Percentiles rank a stretch among this genome's conserved stretches.
phyloP scores from a whole-genome alignment of 1,284 basidiomycete genomes.

The Ceratobasidium sp. region DNA sequence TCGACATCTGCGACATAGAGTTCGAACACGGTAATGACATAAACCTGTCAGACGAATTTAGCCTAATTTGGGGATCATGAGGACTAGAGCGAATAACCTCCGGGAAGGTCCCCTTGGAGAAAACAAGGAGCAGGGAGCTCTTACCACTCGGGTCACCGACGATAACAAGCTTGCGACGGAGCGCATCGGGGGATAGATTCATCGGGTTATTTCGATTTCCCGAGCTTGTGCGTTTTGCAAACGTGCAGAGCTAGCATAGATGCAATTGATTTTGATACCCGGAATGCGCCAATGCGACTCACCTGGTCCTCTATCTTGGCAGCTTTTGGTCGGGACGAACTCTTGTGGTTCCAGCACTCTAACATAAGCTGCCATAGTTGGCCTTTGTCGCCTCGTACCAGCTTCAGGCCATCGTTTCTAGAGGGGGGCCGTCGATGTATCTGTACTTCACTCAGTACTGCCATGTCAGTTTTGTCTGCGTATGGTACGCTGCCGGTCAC shows the following conservation, averaged over 20 bases:
- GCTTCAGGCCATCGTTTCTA: background rate
- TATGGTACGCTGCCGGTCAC: conserved; percentile 15
- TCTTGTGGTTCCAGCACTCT: conserved; percentile 2
- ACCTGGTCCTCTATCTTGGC: background rate
- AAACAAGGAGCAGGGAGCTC: conserved; percentile 88
- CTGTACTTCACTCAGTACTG: background rate
- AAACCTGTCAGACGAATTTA: conserved; percentile 68
- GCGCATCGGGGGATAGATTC: conserved; percentile 53
- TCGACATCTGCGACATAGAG: too few relatives aligned
- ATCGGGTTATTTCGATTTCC: too few relatives aligned
- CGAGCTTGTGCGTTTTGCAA: background rate
- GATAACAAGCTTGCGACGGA: conserved; percentile 83
- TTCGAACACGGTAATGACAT: conserved; percentile 94
- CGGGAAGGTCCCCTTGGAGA: conserved; percentile 93
- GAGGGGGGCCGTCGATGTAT: background rate
- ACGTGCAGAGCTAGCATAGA: background rate
- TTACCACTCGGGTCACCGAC: conserved; percentile 88
- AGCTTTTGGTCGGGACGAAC: background rate
- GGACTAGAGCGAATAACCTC: conserved; percentile 68
- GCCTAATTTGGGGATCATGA: background rate
- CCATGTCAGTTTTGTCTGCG: background rate
- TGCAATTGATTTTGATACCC: background rate
- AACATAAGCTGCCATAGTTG: conserved; percentile 2
- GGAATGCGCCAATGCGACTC: background rate
- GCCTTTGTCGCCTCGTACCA: background rate